Evolutionary conservation across 2,329 filamentous ascomycete species (phyloP).

Genomic region (Pseudogymnoascus sp.): DNA sequence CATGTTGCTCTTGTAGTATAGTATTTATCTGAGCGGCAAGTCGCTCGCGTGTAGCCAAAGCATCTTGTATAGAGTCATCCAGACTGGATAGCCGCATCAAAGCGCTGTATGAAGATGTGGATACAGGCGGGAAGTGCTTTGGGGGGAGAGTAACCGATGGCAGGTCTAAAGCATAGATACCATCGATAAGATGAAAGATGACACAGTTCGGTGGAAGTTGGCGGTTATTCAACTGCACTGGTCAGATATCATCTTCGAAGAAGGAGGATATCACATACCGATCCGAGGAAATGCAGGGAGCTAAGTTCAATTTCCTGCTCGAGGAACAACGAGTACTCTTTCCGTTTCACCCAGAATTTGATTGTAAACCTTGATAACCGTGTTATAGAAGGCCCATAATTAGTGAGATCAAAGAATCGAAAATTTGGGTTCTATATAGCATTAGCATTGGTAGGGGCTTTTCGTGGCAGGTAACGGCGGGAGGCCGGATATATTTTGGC

Average conservation of each 20-base stretch:
- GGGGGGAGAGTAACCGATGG: conserved; percentile 38
- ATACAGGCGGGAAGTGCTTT: conserved; percentile 41
- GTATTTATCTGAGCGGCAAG: conserved; percentile 71
- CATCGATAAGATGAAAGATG: conserved; percentile 77
- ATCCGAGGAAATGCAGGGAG: conserved; percentile 70
- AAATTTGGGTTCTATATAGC: conserved; percentile 67
- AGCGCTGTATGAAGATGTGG: conserved; percentile 76
- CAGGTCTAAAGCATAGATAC: conserved; percentile 74
- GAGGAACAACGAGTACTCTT: conserved; percentile 56
- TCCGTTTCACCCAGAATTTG: conserved; percentile 62
- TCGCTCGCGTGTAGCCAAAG: conserved; percentile 63
- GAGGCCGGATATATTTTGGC: background rate
- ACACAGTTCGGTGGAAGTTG: conserved; percentile 74
- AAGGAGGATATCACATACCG: conserved; percentile 32
- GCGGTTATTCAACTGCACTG: conserved; percentile 54
- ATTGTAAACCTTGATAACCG: conserved; percentile 57
- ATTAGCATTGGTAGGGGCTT: background rate
- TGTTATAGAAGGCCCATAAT: conserved; percentile 53
- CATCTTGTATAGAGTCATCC: conserved; percentile 86
- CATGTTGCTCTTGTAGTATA: conserved; percentile 36
- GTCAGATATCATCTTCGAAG: conserved; percentile 17
- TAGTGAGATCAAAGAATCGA: conserved; percentile 67
- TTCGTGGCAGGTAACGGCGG: background rate
- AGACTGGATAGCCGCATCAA: conserved; percentile 83
- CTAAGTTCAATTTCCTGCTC: conserved; percentile 59